These are phyloP conservation scores for Fusarium sp. DNA, from an alignment of 2,329 filamentous ascomycete genomes.

Conservation along the genomic window DNA sequence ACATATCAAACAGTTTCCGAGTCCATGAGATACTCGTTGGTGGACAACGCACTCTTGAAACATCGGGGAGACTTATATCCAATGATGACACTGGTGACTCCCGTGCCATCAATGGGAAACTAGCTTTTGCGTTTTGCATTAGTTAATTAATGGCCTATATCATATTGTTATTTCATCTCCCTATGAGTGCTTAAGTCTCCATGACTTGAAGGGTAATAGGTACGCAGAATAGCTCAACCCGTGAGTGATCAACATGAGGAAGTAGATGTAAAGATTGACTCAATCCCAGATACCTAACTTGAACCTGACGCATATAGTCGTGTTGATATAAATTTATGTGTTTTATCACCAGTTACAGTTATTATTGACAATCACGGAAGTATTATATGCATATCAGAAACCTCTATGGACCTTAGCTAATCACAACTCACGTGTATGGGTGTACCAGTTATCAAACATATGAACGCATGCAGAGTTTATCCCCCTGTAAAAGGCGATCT, in stretches of 20 bases:
- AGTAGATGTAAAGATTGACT: too few species aligned
- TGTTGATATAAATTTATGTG: too few species aligned
- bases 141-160: neutral
- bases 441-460: too few species aligned
- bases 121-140: neutral
- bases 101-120: neutral
- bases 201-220: neutral
- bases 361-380: too few species aligned
- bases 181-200: neutral
- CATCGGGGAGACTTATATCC: neutral
- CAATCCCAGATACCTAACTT: too few species aligned
- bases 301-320: too few species aligned
- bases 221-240: neutral
- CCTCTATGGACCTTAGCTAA: too few species aligned
- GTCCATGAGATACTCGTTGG: neutral
- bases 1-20: neutral
- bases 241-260: neutral
- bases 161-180: neutral
- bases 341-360: too few species aligned
- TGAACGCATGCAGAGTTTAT: too few species aligned
- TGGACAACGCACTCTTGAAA: neutral
- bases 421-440: too few species aligned
- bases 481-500: too few species aligned
- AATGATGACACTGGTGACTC: neutral
- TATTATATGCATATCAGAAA: too few species aligned